Evolutionary conservation across 2,329 filamentous ascomycete genomes (phyloP).

Genomic region (Ascocoryne sarcoides): DNA sequence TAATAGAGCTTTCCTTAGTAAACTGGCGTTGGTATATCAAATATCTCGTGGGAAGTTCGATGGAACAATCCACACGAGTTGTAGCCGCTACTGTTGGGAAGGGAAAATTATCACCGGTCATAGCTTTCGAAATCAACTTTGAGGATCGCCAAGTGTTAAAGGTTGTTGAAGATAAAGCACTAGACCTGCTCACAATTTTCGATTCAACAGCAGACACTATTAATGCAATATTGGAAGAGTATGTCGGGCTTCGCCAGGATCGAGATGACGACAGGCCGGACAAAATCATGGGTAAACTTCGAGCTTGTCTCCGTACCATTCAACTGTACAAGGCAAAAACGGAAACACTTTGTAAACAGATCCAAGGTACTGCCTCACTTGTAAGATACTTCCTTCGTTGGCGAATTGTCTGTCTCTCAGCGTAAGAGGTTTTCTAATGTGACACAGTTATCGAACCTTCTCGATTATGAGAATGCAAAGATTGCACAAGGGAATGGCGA

Average conservation of each 20-base stretch:
- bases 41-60: conserved; percentile 4
- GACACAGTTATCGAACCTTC: conserved; percentile 9
- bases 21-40: conserved; percentile 13
- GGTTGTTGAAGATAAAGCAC: conserved; percentile 12
- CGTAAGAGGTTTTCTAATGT: neutral
- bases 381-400: conserved; percentile 5
- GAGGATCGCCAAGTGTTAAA: conserved; percentile 11
- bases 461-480: conserved; percentile 13
- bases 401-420: no score
- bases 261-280: no score
- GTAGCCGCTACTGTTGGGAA: conserved; percentile 3
- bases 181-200: conserved; percentile 11
- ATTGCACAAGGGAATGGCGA: conserved; percentile 8
- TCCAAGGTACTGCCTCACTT: conserved; percentile 8
- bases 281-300: no score
- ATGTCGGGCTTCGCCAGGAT: no score
- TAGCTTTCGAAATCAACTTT: conserved; percentile 10
- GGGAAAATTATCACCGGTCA: neutral
- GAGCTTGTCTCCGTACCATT: no score
- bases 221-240: no score
- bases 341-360: conserved; percentile 7
- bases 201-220: conserved; percentile 10
- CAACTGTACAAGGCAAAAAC: no score
- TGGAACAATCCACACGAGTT: conserved; percentile 5
- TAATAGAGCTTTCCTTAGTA: conserved; percentile 8